phyloP scores from a whole-genome alignment of 2,329 filamentous ascomycete genomes.

The Hymenoscyphus repandus region DNA sequence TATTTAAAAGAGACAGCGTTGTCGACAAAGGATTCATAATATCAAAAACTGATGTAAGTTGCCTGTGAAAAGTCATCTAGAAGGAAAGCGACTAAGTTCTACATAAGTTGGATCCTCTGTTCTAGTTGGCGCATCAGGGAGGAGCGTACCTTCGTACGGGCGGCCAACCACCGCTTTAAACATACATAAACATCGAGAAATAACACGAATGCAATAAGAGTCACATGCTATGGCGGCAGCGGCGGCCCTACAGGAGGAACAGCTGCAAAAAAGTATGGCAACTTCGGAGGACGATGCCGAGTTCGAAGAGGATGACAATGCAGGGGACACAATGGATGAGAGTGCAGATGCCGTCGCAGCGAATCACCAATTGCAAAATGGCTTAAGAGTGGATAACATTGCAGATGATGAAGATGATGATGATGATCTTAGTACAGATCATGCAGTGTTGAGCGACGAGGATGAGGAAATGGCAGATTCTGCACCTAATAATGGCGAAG shows the following conservation, averaged over 20 bases:
- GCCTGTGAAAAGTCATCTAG: too few species aligned
- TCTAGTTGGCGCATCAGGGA: too few species aligned
- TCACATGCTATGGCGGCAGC: constrained; percentile 27
- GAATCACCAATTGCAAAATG: constrained; percentile 31
- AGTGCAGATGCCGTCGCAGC: constrained; percentile 30
- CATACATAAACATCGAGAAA: neutral
- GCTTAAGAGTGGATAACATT: constrained; percentile 23
- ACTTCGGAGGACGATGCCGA: constrained; percentile 33
- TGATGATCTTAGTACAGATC: constrained; percentile 20
- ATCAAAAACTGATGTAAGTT: too few species aligned
- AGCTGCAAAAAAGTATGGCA: constrained; percentile 30
- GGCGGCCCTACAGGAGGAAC: constrained; percentile 28
- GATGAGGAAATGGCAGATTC: constrained; percentile 31
- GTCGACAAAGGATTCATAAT: neutral
- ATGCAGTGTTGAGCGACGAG: constrained; percentile 24
- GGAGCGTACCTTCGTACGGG: neutral
- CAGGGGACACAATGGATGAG: constrained; percentile 24
- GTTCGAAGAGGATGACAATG: constrained; percentile 31
- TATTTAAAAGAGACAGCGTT: neutral
- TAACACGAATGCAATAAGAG: constrained; percentile 19
- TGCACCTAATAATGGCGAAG: constrained; percentile 34
- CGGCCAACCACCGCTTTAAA: neutral
- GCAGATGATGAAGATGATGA: constrained; percentile 30
- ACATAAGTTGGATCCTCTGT: too few species aligned
- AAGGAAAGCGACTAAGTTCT: too few species aligned